Conservation (phyloP, 352 stramenopile species). For the Blastocystis hominis region DNA sequence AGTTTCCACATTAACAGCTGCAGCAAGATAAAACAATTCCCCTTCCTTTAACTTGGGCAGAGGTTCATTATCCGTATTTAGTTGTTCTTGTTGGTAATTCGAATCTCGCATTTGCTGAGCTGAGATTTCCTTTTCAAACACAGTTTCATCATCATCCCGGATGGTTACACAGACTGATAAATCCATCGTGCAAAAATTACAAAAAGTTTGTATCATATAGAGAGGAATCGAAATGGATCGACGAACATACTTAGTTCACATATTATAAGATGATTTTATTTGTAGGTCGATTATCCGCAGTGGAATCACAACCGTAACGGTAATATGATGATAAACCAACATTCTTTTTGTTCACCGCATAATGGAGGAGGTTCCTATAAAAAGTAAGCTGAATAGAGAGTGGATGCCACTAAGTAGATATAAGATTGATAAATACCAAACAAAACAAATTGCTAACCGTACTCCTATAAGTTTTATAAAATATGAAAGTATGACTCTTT, state of each 20-base stretch:
- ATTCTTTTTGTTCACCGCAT: no score
- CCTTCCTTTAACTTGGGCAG: slow-evolving; percentile 24
- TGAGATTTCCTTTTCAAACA: not conserved
- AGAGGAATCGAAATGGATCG: not conserved
- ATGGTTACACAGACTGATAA: not conserved
- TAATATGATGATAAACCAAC: no score
- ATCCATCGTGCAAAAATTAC: not conserved
- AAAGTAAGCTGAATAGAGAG: no score
- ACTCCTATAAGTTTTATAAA: not conserved
- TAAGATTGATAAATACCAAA: not conserved
- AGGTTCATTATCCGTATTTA: slow-evolving; percentile 33
- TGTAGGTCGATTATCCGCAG: not conserved
- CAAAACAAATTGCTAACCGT: not conserved
- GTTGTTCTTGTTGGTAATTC: not conserved
- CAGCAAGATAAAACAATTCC: slow-evolving; percentile 27
- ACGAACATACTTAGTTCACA: not conserved
- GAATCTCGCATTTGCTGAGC: not conserved
- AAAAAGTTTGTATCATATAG: not conserved
- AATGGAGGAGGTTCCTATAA: no score
- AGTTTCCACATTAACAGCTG: not conserved
- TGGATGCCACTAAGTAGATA: no score
- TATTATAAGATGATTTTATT: not conserved
- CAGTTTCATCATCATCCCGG: not conserved
- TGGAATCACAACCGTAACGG: no score
- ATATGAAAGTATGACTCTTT: not conserved